A percentile compares a stretch with the other conserved stretches of the same genome.
Conservation (phyloP, 768 basidiomycete species). For the Auricularia sp. region DNA sequence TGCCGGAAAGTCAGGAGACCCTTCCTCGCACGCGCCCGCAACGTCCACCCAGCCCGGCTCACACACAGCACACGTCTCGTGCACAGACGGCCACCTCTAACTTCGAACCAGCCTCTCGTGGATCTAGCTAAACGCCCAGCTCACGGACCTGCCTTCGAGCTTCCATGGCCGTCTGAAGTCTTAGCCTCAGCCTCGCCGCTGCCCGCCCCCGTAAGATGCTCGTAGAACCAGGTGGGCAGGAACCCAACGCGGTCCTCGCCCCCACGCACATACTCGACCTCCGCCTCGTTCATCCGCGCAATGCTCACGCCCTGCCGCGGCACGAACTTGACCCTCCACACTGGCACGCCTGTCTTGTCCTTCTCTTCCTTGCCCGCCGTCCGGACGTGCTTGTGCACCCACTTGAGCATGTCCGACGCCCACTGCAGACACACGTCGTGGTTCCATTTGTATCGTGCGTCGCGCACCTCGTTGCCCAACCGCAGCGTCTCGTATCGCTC, state of each 20-base stretch:
- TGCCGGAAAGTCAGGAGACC: too few relatives aligned
- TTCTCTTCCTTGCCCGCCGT: conserved; percentile 12
- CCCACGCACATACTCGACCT: conserved; percentile 46
- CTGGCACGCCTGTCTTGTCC: conserved; percentile 19
- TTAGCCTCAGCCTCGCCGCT: neutral
- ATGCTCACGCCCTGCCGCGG: conserved; percentile 44
- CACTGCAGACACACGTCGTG: conserved; percentile 52
- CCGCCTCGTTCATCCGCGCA: conserved; percentile 34
- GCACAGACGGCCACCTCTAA: too few relatives aligned
- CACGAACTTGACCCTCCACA: conserved; percentile 65
- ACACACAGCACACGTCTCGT: too few relatives aligned
- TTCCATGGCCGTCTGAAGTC: neutral
- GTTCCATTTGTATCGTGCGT: too few relatives aligned
- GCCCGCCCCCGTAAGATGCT: conserved; percentile 15
- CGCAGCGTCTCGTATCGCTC: conserved; percentile 70
- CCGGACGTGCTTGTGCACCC: conserved; percentile 26
- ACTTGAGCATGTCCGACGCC: conserved; percentile 53
- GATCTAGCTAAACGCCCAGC: too few relatives aligned
- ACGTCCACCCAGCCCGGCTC: too few relatives aligned
- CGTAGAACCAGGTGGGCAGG: conserved; percentile 62
- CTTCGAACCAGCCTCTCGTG: too few relatives aligned
- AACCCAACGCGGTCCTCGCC: conserved; percentile 75
- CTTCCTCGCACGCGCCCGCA: too few relatives aligned
- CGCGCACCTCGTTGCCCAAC: conserved; percentile 57
- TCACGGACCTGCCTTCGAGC: too few relatives aligned